Evolutionary conservation across 441 rosid species (phyloP).

Genomic region (Gossypium gossypioides): DNA sequence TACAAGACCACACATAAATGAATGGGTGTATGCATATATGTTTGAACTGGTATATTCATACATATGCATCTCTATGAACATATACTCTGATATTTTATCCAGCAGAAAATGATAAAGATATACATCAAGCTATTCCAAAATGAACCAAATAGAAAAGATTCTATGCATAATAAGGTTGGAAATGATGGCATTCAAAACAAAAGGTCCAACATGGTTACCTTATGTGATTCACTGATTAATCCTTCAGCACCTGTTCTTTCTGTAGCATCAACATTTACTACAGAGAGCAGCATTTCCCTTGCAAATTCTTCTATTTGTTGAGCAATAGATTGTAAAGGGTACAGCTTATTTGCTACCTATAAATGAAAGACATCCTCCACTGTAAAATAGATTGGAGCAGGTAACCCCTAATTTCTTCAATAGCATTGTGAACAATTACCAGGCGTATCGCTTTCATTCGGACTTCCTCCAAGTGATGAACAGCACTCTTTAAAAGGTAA

Average conservation of each 20-base stretch:
- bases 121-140: slow-evolving; percentile 7
- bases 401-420: slow-evolving; percentile 15
- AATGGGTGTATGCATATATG: not conserved
- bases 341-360: slow-evolving; percentile 96
- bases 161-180: not conserved
- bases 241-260: slow-evolving; percentile 43
- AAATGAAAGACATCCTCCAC: slow-evolving; percentile 22
- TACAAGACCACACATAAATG: not conserved
- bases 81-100: not conserved
- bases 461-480: slow-evolving; percentile 89
- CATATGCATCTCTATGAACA: not conserved
- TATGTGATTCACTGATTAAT: slow-evolving; percentile 30
- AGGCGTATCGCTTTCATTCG: slow-evolving; percentile 98
- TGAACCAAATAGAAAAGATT: not conserved
- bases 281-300: slow-evolving; percentile 54
- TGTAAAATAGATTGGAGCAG: slow-evolving; percentile 14
- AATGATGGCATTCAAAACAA: slow-evolving; percentile 1
- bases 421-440: slow-evolving; percentile 39
- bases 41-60: not conserved
- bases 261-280: slow-evolving; percentile 31
- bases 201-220: slow-evolving; percentile 39
- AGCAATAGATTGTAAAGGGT: slow-evolving; percentile 62
- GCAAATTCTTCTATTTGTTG: slow-evolving; percentile 89
- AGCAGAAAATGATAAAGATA: not conserved
- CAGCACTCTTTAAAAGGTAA: slow-evolving; percentile 62